Base-by-base conservation (phyloP, 78 protist genomes). In the Pelomyxa schiedti region DNA sequence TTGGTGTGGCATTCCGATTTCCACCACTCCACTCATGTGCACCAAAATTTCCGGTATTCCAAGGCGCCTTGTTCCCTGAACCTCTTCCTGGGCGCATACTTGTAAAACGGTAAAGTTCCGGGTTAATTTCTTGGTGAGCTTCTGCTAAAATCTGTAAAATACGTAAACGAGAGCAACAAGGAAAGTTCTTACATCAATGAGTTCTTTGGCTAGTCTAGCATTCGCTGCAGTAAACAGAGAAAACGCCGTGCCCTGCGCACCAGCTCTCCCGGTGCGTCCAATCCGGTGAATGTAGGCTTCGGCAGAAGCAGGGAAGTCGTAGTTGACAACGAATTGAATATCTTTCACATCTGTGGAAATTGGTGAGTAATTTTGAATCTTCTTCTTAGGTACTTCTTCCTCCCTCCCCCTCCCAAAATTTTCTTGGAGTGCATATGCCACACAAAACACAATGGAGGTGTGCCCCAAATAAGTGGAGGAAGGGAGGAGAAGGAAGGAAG, bases 201-300 rank as follows among this genome's bases (percentile, higher is more conserved):
- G 67, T 2, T 74, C 85, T 16, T 74, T 66, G 0, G 90, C 80
- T 6, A 78, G 77, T 32, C 75, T 9, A 4, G 63, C 43, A 65
- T 85, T 80, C 37, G 68, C 80, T 1, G 47, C 22, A 22, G 82
- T 90, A 78, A 85, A 80, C 43, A 95, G 87, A 22, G 95, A 29
- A 29, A 42, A 79, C 74, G 98, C 93, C 0, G 71, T 35, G 39
- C 99, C 99, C 0, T 16, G 71, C 39, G 87, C 85, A n/a, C 96
- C 97, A 6, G 92, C 97, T 42, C 99, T 86, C 22, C 99, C 99
- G 1, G 98, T 96, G 24, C 99, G 84, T 52, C 97, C 99, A 80
- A 98, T 98, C 76, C 99, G 94, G 74, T 85, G 89, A 32, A 85
- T 52, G 52, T 85, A 85, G 1, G 66, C 37, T 37, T 85, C 86